Evolutionary conservation across 257 asterid genomes (phyloP).

Genomic region (Solanum ossicruentum): DNA sequence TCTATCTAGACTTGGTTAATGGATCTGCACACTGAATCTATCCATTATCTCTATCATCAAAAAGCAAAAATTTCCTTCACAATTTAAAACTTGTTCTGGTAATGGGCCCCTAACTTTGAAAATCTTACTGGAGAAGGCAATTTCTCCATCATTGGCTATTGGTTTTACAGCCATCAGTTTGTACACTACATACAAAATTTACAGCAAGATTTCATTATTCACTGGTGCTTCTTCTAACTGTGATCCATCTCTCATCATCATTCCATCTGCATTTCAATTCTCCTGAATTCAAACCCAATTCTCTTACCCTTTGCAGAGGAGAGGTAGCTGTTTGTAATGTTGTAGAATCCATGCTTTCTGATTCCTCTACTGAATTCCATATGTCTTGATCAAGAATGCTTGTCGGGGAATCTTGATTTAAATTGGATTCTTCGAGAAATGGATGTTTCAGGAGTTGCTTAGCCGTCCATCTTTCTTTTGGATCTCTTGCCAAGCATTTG

Average conservation of each 20-base stretch:
- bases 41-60: too few species aligned
- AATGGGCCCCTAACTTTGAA: too few species aligned
- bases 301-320: conserved; percentile 13
- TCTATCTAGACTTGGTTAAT: background rate
- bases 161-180: background rate
- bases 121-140: too few species aligned
- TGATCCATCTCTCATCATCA: conserved; percentile 38
- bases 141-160: too few species aligned
- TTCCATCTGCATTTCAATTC: conserved; percentile 18
- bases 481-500: conserved; percentile 44
- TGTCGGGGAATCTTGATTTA: background rate
- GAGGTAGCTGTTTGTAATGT: background rate
- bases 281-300: conserved; percentile 12
- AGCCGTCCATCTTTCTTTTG: conserved; percentile 49
- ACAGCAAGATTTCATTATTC: background rate
- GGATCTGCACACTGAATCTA: conserved; percentile 15
- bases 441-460: conserved; percentile 45
- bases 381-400: conserved; percentile 58
- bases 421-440: conserved; percentile 17
- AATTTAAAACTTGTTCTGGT: too few species aligned
- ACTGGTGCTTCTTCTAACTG: conserved; percentile 17
- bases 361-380: conserved; percentile 50
- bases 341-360: background rate
- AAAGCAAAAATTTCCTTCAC: too few species aligned
- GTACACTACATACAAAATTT: background rate